Conservation (phyloP, 192 early-diverging fungal species). For the Mortierella hygrophila region DNA sequence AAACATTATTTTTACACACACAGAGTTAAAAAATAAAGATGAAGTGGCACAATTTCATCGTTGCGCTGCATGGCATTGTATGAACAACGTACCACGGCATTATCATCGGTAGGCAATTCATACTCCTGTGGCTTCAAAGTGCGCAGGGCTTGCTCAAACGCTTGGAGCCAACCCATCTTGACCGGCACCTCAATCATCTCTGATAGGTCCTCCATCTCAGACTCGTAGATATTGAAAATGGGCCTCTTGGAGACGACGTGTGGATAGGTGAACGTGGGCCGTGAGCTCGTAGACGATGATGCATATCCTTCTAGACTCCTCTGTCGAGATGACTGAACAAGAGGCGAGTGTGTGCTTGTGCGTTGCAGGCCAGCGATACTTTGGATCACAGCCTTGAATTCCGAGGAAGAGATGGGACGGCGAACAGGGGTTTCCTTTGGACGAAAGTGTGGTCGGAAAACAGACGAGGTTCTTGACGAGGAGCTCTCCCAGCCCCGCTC, state of each 20-base stretch:
- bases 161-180: conserved; percentile 32
- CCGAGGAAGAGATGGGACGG: conserved; percentile 32
- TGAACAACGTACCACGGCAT: conserved; percentile 14
- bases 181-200: conserved; percentile 34
- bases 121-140: conserved; percentile 9
- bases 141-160: conserved; percentile 24
- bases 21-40: neutral
- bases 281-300: neutral
- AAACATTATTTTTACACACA: neutral
- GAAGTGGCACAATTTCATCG: neutral
- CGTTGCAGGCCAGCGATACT: conserved; percentile 44
- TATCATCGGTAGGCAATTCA: neutral
- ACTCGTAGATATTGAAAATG: conserved; percentile 52
- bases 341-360: neutral
- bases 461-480: conserved; percentile 27
- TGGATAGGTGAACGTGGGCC: conserved; percentile 25
- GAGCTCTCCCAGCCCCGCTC: conserved; percentile 32
- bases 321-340: neutral
- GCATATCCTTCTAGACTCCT: conserved; percentile 10
- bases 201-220: conserved; percentile 40
- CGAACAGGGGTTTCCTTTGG: neutral
- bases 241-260: conserved; percentile 25
- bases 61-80: neutral
- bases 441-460: neutral
- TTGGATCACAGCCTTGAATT: conserved; percentile 41